A percentile compares a stretch with the other conserved stretches of the same genome.
Conservation (phyloP, 176 grass and related monocot species). For the Oryza meyeriana region DNA sequence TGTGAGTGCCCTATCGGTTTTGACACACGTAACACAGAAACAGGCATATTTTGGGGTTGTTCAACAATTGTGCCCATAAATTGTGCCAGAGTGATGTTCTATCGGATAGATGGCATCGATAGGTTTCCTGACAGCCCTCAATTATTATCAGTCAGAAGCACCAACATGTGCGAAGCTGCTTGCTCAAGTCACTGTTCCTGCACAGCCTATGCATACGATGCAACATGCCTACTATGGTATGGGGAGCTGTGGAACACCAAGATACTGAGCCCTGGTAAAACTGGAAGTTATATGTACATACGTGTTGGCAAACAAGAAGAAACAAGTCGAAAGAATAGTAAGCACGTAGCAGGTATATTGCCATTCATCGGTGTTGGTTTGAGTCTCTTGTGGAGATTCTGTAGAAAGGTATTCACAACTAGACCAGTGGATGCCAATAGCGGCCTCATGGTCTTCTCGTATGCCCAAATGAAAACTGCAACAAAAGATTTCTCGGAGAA, state of each 20-base stretch:
- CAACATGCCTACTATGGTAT: background rate
- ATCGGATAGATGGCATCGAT: background rate
- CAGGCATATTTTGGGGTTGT: background rate
- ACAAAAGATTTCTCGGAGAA: conserved; percentile 34
- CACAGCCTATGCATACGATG: background rate
- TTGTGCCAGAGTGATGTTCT: background rate
- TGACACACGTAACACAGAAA: too few relatives aligned
- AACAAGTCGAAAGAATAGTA: background rate
- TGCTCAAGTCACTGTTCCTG: background rate
- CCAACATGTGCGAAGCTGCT: background rate
- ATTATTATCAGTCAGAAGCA: background rate
- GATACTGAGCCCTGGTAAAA: background rate
- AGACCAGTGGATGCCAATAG: background rate
- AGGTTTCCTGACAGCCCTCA: background rate
- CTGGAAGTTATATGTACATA: background rate
- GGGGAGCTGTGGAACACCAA: background rate
- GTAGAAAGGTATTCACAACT: background rate
- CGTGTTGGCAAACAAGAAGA: background rate
- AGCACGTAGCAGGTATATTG: background rate
- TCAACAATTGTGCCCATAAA: background rate
- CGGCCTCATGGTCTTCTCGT: conserved; percentile 3
- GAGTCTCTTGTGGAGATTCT: background rate
- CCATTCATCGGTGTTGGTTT: background rate
- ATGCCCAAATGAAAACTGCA: conserved; percentile 1
- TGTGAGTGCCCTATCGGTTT: background rate